Evolutionary conservation across 108 stramenopile genomes (phyloP).

Genomic region (Nitzschia sp.): DNA sequence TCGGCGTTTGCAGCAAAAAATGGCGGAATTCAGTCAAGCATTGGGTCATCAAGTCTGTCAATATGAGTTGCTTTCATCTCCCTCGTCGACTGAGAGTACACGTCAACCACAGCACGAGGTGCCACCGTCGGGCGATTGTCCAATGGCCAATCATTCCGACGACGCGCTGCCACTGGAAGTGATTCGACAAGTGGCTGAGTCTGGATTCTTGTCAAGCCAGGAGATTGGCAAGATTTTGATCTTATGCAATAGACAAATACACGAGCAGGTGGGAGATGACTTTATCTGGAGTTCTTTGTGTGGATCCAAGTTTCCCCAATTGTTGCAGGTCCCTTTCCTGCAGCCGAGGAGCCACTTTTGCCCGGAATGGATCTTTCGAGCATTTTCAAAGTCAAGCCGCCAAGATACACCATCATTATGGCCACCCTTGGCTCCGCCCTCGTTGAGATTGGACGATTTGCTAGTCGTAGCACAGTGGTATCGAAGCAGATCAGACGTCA

Average conservation of each 20-base stretch:
- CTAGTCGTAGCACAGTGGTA: not conserved
- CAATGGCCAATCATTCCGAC: no score
- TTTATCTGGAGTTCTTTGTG: not conserved
- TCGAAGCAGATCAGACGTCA: not conserved
- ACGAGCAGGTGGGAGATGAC: not conserved
- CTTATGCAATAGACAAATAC: not conserved
- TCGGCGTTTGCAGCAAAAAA: no score
- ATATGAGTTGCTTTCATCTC: no score
- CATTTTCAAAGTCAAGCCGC: not conserved
- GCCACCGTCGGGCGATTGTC: no score
- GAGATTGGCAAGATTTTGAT: not conserved
- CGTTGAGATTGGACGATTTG: not conserved
- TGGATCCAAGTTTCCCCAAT: not conserved
- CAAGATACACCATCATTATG: not conserved
- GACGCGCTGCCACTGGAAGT: not conserved
- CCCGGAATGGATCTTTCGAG: not conserved
- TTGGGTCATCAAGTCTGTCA: no score
- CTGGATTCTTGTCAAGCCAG: not conserved
- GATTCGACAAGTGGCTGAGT: not conserved
- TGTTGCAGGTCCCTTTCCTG: not conserved
- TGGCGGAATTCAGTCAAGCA: no score
- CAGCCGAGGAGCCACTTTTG: not conserved
- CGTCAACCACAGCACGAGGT: no score
- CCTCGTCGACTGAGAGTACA: no score
- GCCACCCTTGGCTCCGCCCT: not conserved